These are phyloP conservation scores for Citrus australasica DNA, from an alignment of 345 rosid species.

Conservation along the genomic window DNA sequence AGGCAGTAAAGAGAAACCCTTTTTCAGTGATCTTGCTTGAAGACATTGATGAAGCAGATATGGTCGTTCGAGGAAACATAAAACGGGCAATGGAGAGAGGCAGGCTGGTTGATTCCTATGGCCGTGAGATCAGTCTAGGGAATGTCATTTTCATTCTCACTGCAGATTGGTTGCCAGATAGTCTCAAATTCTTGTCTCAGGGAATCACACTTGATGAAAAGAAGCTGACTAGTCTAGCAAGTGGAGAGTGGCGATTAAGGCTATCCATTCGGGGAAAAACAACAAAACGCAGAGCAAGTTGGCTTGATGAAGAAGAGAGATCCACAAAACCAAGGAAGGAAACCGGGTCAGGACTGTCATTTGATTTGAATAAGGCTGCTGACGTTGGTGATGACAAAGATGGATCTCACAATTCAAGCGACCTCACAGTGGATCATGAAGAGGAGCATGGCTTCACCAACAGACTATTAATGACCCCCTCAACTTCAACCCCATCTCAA, in stretches of 20 bases:
- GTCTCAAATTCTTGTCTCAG: slow-evolving; percentile 27
- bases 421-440: slow-evolving; percentile 76
- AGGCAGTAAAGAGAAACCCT: slow-evolving; percentile 80
- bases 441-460: slow-evolving; percentile 54
- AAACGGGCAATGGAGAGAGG: slow-evolving; percentile 92
- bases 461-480: slow-evolving; percentile 33
- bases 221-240: slow-evolving; percentile 54
- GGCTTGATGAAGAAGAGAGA: slow-evolving; percentile 53
- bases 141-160: slow-evolving; percentile 85
- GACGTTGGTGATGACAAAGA: slow-evolving; percentile 62
- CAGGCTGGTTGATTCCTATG: slow-evolving; percentile 80
- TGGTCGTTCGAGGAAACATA: slow-evolving; percentile 62
- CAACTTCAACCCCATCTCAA: slow-evolving; percentile 30
- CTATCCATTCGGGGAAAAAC: slow-evolving; percentile 58
- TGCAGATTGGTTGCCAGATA: slow-evolving; percentile 49
- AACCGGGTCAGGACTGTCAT: slow-evolving; percentile 33
- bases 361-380: slow-evolving; percentile 79
- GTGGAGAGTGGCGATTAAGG: slow-evolving; percentile 65
- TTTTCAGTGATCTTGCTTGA: slow-evolving; percentile 77
- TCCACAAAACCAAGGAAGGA: slow-evolving; percentile 62
- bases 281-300: slow-evolving; percentile 67
- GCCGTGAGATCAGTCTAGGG: slow-evolving; percentile 91
- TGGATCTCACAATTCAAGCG: slow-evolving; percentile 84
- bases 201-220: slow-evolving; percentile 49
- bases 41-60: slow-evolving; percentile 84